Conservation (phyloP, 2,329 filamentous ascomycete species). For the Cladosporium sphaerospermum region DNA sequence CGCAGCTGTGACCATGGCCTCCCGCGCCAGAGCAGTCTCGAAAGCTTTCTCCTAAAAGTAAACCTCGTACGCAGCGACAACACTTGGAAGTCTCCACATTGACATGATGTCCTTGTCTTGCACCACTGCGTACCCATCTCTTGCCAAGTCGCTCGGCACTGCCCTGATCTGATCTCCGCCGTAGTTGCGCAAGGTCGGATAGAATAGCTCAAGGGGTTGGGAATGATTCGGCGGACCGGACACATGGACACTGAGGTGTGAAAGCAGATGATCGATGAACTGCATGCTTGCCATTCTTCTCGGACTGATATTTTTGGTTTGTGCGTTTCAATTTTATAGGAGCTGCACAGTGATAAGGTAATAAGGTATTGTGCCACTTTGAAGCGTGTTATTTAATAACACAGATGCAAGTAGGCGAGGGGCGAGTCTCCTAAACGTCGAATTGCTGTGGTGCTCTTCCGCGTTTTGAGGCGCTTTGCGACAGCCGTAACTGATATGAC, state of each 20-base stretch:
- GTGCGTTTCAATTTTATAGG: no score
- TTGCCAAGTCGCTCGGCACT: conserved; percentile 10
- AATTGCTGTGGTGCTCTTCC: no score
- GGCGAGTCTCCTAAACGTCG: no score
- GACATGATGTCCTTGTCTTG: conserved; percentile 22
- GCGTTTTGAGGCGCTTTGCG: no score
- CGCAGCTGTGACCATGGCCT: conserved; percentile 19
- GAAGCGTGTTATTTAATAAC: no score
- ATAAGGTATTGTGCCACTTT: no score
- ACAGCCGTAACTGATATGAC: no score
- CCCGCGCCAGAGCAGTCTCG: conserved; percentile 18
- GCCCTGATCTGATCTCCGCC: conserved; percentile 5
- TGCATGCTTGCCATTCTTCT: background rate
- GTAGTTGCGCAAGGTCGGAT: conserved; percentile 17
- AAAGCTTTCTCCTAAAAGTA: conserved; percentile 25
- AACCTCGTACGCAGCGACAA: conserved; percentile 18
- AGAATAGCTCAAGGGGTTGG: conserved; percentile 18
- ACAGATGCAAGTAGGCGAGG: no score
- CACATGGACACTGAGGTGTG: conserved; percentile 14
- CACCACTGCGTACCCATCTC: conserved; percentile 15
- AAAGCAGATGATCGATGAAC: conserved; percentile 12
- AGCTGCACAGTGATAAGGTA: no score
- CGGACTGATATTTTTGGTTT: no score
- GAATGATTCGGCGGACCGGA: conserved; percentile 15
- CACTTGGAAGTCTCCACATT: conserved; percentile 19